Evolutionary conservation across 768 basidiomycete genomes (phyloP), one percentile per base, ranked within the genome.

Genomic region (Kwoniella shandongensis): DNA sequence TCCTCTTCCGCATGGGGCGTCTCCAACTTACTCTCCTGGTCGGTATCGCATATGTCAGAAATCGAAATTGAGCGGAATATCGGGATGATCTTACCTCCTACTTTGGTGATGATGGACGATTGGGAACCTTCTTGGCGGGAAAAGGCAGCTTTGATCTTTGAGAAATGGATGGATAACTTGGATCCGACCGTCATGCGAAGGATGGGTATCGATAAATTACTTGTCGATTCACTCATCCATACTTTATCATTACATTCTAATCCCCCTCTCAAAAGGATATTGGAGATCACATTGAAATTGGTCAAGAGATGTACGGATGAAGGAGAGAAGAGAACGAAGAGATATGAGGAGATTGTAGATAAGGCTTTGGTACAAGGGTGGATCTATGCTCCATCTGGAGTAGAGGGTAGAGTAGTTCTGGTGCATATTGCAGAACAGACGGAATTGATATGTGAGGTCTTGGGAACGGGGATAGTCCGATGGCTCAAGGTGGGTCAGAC

Each of bases 91-190:
- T 48, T 76, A n/a, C 75, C 75, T 10, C 73, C 75, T 5, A 73
- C 70, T 1, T 38, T 76, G 23, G 63, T 67, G 30, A 38, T 76
- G 42, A 67, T 76, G 63, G 75, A 76, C 52, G 75, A 76, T 45
- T 76, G 66, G 62, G 73, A 76, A 30, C 61, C 75, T 2, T 30
- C 56, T 1, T 76, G 65, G 55, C 66, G 75, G 1, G 55, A 60
- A 6, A 51, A 57, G 44, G 75, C 72, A 15, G 54, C 65, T 4
- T 29, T 32, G 2, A 63, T 66, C 17, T 50, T 76, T 7, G 56
- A 57, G 10, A 45, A 25, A 23, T 70, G 74, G 67, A 54, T 72
- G 10, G 57, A 66, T 4, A 63, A 61, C 18, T 10, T 76, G 11
- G 41, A 47, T 18, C 13, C 50, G 20, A 44, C 27, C n/a, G 55